Conservation (phyloP, 2,329 filamentous ascomycete genomes). For the Stemphylium beticola region DNA sequence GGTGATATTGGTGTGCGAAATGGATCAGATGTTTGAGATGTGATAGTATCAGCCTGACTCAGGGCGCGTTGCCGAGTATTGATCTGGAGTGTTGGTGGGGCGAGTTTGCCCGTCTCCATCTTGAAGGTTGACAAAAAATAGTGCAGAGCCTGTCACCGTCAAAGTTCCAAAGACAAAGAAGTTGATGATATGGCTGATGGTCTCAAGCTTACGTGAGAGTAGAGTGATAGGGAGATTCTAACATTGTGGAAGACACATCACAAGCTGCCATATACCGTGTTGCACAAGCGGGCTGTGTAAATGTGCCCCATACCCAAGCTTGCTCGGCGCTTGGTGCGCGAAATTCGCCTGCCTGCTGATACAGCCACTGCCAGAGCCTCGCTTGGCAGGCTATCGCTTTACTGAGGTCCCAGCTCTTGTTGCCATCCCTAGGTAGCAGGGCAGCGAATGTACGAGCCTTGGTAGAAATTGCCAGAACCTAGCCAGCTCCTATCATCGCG, state of each 20-base stretch:
- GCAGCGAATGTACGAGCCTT: conserved; percentile 1
- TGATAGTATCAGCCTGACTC: conserved; percentile 35
- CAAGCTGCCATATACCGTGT: conserved; percentile 18
- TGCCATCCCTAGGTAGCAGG: conserved; percentile 1
- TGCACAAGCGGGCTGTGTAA: conserved; percentile 21
- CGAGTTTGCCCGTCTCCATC: conserved; percentile 35
- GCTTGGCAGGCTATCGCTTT: conserved; percentile 8
- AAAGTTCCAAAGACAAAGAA: neutral
- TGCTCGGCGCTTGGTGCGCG: conserved; percentile 22
- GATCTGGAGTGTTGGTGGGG: conserved; percentile 34
- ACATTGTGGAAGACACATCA: conserved; percentile 7
- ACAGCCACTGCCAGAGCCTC: conserved; percentile 14
- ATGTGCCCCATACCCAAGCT: conserved; percentile 13
- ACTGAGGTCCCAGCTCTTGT: neutral
- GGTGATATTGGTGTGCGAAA: conserved; percentile 34
- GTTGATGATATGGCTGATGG: neutral
- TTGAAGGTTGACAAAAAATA: neutral
- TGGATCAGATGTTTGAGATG: conserved; percentile 32
- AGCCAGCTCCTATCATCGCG: neutral
- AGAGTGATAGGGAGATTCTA: neutral
- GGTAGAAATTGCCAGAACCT: conserved; percentile 6
- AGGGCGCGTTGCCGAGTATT: conserved; percentile 33
- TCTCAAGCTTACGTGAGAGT: neutral
- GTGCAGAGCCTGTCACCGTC: neutral
- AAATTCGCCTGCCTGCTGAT: conserved; percentile 12